Percentiles rank a stretch among this genome's conserved stretches.
phyloP scores from a whole-genome alignment of 768 basidiomycete species.

The Kwoniella mangroviensis region DNA sequence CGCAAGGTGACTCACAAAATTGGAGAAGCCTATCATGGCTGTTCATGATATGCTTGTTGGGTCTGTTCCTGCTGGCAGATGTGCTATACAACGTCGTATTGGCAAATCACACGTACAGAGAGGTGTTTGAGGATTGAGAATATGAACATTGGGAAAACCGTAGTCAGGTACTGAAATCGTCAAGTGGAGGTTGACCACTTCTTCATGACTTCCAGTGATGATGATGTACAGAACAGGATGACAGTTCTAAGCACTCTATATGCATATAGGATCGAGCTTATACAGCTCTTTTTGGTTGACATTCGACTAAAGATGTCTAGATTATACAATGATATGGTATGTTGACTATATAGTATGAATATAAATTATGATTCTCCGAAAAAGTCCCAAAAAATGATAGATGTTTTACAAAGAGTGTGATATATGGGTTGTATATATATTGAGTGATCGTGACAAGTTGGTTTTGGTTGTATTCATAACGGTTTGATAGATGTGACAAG shows the following conservation, averaged over 20 bases:
- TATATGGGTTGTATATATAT: background rate
- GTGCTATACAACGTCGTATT: background rate
- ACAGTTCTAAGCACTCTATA: constrained; percentile 3
- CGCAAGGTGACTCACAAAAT: constrained; percentile 8
- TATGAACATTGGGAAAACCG: background rate
- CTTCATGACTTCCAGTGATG: background rate
- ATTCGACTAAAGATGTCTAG: constrained; percentile 14
- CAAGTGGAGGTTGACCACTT: constrained; percentile 23
- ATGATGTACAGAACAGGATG: background rate
- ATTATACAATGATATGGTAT: constrained; percentile 26
- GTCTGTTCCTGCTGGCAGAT: background rate
- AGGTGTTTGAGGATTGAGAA: background rate
- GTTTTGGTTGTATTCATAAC: constrained; percentile 6
- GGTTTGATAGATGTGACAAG: background rate
- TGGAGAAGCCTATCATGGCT: constrained; percentile 27
- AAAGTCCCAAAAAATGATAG: constrained; percentile 14
- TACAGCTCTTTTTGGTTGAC: constrained; percentile 13
- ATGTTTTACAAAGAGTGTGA: constrained; percentile 20
- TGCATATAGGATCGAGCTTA: constrained; percentile 7
- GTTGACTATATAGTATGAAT: background rate
- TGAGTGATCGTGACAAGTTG: constrained; percentile 24
- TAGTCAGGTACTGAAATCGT: constrained; percentile 2
- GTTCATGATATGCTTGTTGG: constrained; percentile 14
- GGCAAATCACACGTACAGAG: background rate
- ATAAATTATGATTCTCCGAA: background rate